Conservation (phyloP, 1,284 basidiomycete species). For the Veloporphyrellus conicus region DNA sequence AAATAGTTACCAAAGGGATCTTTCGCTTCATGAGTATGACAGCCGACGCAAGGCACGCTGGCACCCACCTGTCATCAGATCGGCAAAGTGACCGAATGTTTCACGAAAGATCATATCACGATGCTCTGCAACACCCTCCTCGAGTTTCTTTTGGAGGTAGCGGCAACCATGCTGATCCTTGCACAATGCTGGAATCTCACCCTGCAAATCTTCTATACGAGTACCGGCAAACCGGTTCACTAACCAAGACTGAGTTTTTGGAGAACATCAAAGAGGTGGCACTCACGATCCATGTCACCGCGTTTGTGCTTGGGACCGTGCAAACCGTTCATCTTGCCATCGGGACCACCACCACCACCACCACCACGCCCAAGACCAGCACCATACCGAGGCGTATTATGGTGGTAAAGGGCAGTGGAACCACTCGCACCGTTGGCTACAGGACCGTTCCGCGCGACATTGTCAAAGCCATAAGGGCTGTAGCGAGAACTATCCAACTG, state of each 20-base stretch:
- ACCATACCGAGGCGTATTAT: constrained; percentile 73
- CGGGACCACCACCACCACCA: constrained; percentile 45
- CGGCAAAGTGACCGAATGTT: constrained; percentile 96
- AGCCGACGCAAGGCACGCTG: constrained; percentile 3
- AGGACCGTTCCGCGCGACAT: constrained; percentile 39
- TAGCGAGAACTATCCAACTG: constrained; percentile 53
- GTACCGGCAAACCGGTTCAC: constrained; percentile 95
- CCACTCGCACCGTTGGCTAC: constrained; percentile 54
- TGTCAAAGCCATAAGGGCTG: constrained; percentile 64
- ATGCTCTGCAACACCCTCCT: constrained; percentile 91
- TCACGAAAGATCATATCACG: constrained; percentile 99
- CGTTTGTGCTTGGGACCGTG: constrained; percentile 92
- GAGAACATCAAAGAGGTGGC: constrained; percentile 19
- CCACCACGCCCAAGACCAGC: constrained; percentile 53
- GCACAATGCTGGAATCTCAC: constrained; percentile 90
- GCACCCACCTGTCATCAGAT: constrained; percentile 87
- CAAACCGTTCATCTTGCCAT: constrained; percentile 80
- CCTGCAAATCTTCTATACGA: constrained; percentile 90
- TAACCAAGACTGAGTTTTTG: constrained; percentile 35
- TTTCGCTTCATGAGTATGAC: constrained; percentile 27
- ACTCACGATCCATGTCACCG: constrained; percentile 88
- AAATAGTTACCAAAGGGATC: constrained; percentile 99
- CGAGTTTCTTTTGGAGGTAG: constrained; percentile 98
- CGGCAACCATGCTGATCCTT: constrained; percentile 99
- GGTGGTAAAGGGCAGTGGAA: constrained; percentile 77